Evolutionary conservation across 2,329 filamentous ascomycete species (phyloP).

Genomic region (Alternaria arborescens): DNA sequence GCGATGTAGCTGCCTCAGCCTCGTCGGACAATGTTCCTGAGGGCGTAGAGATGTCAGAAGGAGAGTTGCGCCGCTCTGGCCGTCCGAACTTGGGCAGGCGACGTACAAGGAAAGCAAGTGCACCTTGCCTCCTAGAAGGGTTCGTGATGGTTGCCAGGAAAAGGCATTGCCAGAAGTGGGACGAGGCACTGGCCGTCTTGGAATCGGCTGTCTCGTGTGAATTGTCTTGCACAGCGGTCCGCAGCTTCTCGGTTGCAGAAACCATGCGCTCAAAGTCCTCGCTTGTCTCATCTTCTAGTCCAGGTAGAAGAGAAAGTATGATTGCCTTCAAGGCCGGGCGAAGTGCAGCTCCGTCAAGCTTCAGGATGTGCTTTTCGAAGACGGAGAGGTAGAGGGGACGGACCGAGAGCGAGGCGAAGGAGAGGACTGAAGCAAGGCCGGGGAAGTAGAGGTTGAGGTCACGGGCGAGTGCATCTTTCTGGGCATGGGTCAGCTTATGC

Average conservation of each 20-base stretch:
- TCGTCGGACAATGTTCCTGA: slow-evolving; percentile 55
- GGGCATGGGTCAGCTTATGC: slow-evolving; percentile 37
- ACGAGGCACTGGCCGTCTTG: slow-evolving; percentile 64
- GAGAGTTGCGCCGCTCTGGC: slow-evolving; percentile 23
- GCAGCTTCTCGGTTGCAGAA: slow-evolving; percentile 79
- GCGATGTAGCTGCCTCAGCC: slow-evolving; percentile 77
- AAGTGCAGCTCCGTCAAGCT: slow-evolving; percentile 73
- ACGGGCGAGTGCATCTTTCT: slow-evolving; percentile 75
- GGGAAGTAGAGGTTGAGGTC: slow-evolving; percentile 90
- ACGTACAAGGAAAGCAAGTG: slow-evolving; percentile 83
- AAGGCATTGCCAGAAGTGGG: slow-evolving; percentile 98
- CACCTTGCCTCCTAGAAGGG: slow-evolving; percentile 81
- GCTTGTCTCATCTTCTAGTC: slow-evolving; percentile 93
- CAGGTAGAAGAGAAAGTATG: slow-evolving; percentile 86
- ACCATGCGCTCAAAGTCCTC: slow-evolving; percentile 95
- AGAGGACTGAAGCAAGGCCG: slow-evolving; percentile 85
- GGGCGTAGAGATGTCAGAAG: slow-evolving; percentile 22
- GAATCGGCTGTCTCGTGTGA: slow-evolving; percentile 58
- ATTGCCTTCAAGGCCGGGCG: slow-evolving; percentile 90
- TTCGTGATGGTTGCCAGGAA: slow-evolving; percentile 94
- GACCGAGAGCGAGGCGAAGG: slow-evolving; percentile 92
- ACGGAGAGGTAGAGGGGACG: slow-evolving; percentile 85
- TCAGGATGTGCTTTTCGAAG: slow-evolving; percentile 80
- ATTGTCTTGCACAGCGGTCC: slow-evolving; percentile 67
- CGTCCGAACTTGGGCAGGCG: slow-evolving; percentile 75